Evolutionary conservation across 2,329 filamentous ascomycete genomes (phyloP), one percentile per base, ranked within the genome.

Genomic region (Fusarium anthophilum): DNA sequence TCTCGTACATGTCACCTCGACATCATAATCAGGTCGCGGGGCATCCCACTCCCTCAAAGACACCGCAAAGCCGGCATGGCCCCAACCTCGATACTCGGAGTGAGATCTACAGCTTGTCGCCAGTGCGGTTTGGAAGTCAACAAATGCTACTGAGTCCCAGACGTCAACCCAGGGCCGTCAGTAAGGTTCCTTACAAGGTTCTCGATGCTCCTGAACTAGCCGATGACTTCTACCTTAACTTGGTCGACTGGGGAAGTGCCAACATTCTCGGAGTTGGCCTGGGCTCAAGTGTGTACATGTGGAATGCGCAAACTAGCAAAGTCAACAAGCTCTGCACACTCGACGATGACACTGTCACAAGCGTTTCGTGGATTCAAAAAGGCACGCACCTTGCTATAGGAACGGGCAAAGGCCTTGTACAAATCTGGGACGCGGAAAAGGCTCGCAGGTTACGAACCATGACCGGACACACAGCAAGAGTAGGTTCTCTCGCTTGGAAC

Each of bases 171-270:
- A 89, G 96, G 74, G 93, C 94, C 37, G 94, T 99, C 26, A 96
- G 94, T 82, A 98, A 98, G 82, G 96, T 98, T 1, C 96, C 96
- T 0, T 99, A 97, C 84, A 99, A 99, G 83, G 96, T 99, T 4
- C 87, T 99, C 15, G 96, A 99, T 85, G 96, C 96, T 2, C 96
- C 96, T 4, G 96, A 98, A 80, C 85, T 99, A 51, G 95, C 96
- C 35, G 96, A 99, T 79, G 96, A 99, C 80, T 99, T 98, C 82
- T 99, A 99, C 79, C 87, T 99, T 41, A 99, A 99, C 79, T 86
- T 99, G 32, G 96, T 99, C 7, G 96, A 99, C 80, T 99, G 96
- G 96, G 96, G 96, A 48, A 97, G 94, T 78, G 95, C 93, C 76
- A 98, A 98, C 81, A 93, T 98, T 14, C 87, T 99, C 17, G 96